Conservation (phyloP, 2,329 filamentous ascomycete species). For the Scedosporium dehoogii region DNA sequence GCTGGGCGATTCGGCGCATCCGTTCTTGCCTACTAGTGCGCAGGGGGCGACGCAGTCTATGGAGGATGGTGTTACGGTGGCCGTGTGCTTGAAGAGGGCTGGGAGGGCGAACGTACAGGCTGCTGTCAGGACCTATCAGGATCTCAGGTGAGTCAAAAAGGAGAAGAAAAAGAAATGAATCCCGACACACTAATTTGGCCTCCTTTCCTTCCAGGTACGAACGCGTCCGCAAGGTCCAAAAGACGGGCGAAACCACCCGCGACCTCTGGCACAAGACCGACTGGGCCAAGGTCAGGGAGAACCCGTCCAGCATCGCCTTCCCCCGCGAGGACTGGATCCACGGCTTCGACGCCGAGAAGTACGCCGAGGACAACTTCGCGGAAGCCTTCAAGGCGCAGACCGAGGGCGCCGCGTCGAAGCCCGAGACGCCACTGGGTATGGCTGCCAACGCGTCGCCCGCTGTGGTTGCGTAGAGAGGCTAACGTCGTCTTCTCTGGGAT, state of each 20-base stretch:
- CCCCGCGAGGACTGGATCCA: constrained; percentile 35
- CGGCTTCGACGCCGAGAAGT: constrained; percentile 30
- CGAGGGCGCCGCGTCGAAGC: neutral
- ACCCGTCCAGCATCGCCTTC: constrained; percentile 31
- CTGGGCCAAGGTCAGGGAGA: constrained; percentile 32
- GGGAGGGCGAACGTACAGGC: constrained; percentile 16
- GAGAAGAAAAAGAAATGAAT: neutral
- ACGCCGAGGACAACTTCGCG: constrained; percentile 19
- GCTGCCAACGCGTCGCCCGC: neutral
- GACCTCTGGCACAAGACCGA: constrained; percentile 40
- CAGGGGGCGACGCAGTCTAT: constrained; percentile 29
- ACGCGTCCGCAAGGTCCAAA: constrained; percentile 29
- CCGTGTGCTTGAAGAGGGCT: constrained; percentile 19
- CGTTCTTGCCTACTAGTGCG: constrained; percentile 27
- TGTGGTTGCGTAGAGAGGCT: neutral
- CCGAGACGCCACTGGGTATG: neutral
- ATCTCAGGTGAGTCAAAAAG: constrained; percentile 18
- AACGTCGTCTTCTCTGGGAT: neutral
- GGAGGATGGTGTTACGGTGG: constrained; percentile 29
- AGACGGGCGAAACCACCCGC: constrained; percentile 31
- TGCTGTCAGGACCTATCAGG: constrained; percentile 25
- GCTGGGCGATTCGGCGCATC: constrained; percentile 30
- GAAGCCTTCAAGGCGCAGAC: neutral
- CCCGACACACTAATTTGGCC: neutral
- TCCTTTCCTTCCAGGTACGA: constrained; percentile 19